phyloP scores from a whole-genome alignment of 2,329 filamentous ascomycete genomes.

The Alternaria sp. region DNA sequence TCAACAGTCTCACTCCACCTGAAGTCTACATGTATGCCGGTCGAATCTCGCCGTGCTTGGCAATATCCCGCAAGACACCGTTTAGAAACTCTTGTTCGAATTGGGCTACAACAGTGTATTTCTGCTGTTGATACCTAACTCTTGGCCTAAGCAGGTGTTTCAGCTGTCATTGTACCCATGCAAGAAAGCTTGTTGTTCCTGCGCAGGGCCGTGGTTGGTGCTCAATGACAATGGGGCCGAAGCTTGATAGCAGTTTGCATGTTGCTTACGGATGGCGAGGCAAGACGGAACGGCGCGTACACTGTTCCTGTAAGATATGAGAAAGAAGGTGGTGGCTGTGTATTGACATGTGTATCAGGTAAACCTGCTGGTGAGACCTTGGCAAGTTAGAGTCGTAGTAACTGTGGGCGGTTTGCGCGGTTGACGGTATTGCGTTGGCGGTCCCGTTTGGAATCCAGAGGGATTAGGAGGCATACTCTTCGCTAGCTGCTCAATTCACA shows the following conservation, averaged over 20 bases:
- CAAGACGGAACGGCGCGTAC: constrained; percentile 10
- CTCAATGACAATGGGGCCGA: not conserved
- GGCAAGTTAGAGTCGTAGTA: not conserved
- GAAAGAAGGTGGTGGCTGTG: not conserved
- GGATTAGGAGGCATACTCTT: not conserved
- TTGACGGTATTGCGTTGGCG: not conserved
- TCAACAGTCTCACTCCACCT: not conserved
- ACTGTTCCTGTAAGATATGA: constrained; percentile 4
- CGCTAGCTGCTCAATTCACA: not conserved
- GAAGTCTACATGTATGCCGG: not conserved
- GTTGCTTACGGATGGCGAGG: constrained; percentile 5
- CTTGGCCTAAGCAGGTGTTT: not conserved
- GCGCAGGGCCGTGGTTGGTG: not conserved
- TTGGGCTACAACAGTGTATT: not conserved
- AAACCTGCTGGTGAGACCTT: not conserved
- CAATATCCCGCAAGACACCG: not conserved
- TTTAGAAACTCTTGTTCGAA: not conserved
- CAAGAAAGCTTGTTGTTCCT: constrained; percentile 16
- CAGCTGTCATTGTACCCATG: constrained; percentile 15
- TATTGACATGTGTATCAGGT: not conserved
- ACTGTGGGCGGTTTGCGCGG: not conserved
- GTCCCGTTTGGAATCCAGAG: not conserved
- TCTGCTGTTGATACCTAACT: not conserved
- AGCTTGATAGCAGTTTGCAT: not conserved
- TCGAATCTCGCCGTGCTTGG: not conserved